phyloP scores from a whole-genome alignment of 1,284 basidiomycete species.

The Tilletia setariae region DNA sequence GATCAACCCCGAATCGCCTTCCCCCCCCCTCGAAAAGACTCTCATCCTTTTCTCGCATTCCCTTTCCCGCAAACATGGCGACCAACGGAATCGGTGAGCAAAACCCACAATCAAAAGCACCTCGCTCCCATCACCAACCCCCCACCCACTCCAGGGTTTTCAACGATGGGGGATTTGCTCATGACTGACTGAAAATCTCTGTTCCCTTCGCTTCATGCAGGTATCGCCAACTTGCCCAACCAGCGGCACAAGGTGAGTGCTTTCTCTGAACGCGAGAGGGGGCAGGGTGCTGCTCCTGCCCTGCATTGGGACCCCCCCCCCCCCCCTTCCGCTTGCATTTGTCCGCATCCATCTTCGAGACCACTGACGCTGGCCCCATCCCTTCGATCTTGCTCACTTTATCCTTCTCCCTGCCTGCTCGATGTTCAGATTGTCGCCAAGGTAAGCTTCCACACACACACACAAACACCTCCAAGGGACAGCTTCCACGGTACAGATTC shows the following conservation, averaged over 20 bases:
- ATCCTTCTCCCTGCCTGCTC: neutral
- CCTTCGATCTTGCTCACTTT: neutral
- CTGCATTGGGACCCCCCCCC: neutral
- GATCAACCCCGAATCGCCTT: too few species aligned
- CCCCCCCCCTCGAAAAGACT: neutral
- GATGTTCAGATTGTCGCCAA: constrained; percentile 68
- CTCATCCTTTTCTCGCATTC: neutral
- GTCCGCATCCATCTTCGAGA: neutral
- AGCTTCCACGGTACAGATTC: neutral
- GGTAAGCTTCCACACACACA: neutral
- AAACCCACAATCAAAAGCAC: neutral
- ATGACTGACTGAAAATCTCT: neutral
- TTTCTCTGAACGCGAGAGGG: too few species aligned
- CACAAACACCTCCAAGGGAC: neutral
- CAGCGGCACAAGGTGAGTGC: constrained; percentile 42
- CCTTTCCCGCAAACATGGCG: neutral
- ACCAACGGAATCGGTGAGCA: constrained; percentile 19
- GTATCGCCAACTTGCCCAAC: constrained; percentile 90
- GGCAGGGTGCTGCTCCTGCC: neutral
- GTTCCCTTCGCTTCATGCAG: constrained; percentile 21
- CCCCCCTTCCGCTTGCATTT: neutral
- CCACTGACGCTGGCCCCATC: neutral
- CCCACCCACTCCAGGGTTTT: too few species aligned
- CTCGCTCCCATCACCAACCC: too few species aligned
- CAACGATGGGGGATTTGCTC: too few species aligned